Evolutionary conservation across 176 grass and related monocot species (phyloP).

Genomic region (Juncus inflexus): DNA sequence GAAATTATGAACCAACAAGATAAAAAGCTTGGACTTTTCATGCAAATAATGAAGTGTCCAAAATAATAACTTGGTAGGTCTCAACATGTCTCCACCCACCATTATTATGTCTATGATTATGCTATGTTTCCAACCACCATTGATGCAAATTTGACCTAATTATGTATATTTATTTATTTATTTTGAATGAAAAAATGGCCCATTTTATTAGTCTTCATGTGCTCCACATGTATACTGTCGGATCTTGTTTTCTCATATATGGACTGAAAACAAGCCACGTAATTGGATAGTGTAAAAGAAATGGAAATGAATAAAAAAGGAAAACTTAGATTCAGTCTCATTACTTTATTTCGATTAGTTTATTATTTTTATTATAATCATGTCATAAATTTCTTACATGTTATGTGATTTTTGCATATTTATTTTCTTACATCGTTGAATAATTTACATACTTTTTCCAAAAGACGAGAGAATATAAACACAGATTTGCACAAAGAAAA

Average conservation of each 20-base stretch:
- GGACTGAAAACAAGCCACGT: conserved; percentile 16
- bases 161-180: not conserved
- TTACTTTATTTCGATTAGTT: conserved; percentile 12
- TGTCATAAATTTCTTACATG: too few relatives aligned
- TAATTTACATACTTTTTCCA: not conserved
- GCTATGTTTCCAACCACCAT: conserved; percentile 10
- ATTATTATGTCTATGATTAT: conserved; percentile 23
- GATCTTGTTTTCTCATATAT: not conserved
- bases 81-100: conserved; percentile 9
- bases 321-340: conserved; percentile 5
- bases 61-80: conserved; percentile 14
- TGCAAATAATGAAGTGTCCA: conserved; percentile 15
- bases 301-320: not conserved
- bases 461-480: conserved; percentile 24
- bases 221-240: conserved; percentile 64
- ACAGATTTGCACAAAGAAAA: too few relatives aligned
- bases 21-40: conserved; percentile 8
- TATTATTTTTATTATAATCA: not conserved
- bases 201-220: conserved; percentile 43
- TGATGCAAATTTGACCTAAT: conserved; percentile 24
- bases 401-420: conserved; percentile 2
- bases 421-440: not conserved
- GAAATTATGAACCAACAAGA: conserved; percentile 19
- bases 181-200: not conserved
- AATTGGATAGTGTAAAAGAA: conserved; percentile 4